Evolutionary conservation across 2,329 filamentous ascomycete species (phyloP), one percentile per base, ranked within the genome.

Genomic region (Paradendryphiella salina): DNA sequence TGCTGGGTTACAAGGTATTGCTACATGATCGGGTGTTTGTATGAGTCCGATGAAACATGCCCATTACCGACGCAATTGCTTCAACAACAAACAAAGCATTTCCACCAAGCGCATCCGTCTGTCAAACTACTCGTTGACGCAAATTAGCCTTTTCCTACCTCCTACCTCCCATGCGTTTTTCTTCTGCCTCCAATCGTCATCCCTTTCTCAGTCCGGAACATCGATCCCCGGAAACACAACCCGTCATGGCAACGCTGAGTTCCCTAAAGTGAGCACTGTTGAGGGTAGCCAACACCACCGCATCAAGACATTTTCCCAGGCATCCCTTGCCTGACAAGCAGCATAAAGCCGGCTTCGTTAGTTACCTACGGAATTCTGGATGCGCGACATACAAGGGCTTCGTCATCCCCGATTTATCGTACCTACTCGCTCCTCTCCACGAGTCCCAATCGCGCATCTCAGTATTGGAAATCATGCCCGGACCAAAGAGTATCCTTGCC

Each of bases 381-480:
- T 17, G 32, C 10, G 4, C 32, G 11, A 15, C 32, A 18, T 34
- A 17, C 14, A 9, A 5, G 8, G 32, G 17, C 4, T 34, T 34
- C 14, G 17, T 34, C 32, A 34, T 34, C 4, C 32, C 32, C 14
- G 32, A 34, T 5, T 10, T 34, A 18, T 34, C 32, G 7, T 34
- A 34, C 14, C 32, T 34, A 9, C 14, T 34, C 9, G 32, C 32
- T 14, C 32, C 32, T 18, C 32, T 34, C 32, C 32, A 34, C 14
- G 14, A 34, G 3, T 17, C 32, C 5, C 14, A 34, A 17, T 23
- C 18, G 17, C 18, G 39, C 31, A 67, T 85, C 53, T 84, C 82
- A 3, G 76, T 79, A 13, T 73, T 86, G 5, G 84, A 86, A 59
- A 80, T 86, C 41, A 82, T 82, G 56, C 81, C 84, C 0, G 84